Evolutionary conservation across 148 eudicot species (phyloP), one percentile per base, ranked within the genome.

Genomic region (Rhododendron ovatum): DNA sequence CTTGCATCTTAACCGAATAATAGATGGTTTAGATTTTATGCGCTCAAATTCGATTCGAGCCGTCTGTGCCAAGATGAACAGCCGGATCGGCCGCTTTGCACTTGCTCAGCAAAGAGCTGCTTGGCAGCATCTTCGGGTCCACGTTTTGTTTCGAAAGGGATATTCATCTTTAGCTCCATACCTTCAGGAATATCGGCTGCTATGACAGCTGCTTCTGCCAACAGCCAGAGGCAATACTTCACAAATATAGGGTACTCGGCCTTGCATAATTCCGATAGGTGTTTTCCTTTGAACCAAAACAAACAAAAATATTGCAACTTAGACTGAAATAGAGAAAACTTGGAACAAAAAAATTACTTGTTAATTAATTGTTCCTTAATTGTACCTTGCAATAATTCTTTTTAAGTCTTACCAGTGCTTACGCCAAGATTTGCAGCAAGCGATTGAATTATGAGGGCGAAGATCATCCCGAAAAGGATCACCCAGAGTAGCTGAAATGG

Each of bases 401-500:
- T 10, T 69, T 0, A 12, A 69, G 13, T 28, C 75, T 69, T 69
- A 69, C 75, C 75, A 2, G 75, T 69, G 75, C 75, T 28, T 12
- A 69, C 75, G 1, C 75, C 75, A 69, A 69, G 75, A 69, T 69
- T 69, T 11, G 75, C 75, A 3, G 75, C 75, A 11, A 69, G 75
- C 6, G 33, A 26, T 69, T 69, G 75, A 28, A 69, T 69, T 28
- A 69, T 26, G 48, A 95, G 90, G 24, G 99, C 98, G 55, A 96
- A 96, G 12, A 96, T 88, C 85, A 96, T 85, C 69, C 98, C 98
- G 37, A 95, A 85, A 33, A 96, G 92, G 55, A 94, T 92, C 88
- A 96, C 94, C 98, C 98, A 96, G n/a, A 96, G 87, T 80, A 96
- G 91, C 99, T 26, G 78, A 69, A 69, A 69, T 69, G 37, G 35